These are phyloP conservation scores for Wolfiporia cocos DNA, from an alignment of 1,284 basidiomycete genomes.

Conservation along the genomic window DNA sequence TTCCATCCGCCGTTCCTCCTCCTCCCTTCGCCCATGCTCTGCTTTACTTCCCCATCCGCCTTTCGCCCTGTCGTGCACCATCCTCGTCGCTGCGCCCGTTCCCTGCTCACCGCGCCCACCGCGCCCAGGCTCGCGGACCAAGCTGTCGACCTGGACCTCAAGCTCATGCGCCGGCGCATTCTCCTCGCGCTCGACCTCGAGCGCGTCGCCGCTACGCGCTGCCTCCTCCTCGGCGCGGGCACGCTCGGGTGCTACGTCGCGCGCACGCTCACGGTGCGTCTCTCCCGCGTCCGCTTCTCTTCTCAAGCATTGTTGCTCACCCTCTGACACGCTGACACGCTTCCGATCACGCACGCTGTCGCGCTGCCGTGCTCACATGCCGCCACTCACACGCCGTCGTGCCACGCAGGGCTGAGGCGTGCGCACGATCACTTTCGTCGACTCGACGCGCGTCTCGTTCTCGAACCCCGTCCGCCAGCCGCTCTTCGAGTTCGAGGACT, in stretches of 20 bases:
- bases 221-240: constrained; percentile 89
- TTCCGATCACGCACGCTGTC: too few species aligned
- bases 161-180: constrained; percentile 97
- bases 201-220: constrained; percentile 74
- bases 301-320: too few species aligned
- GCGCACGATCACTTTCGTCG: constrained; percentile 88
- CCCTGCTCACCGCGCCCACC: too few species aligned
- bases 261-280: constrained; percentile 75
- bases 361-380: too few species aligned
- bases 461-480: constrained; percentile 98
- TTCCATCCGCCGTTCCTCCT: too few species aligned
- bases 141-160: constrained; percentile 94
- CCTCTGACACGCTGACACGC: neutral
- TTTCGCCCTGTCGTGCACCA: too few species aligned
- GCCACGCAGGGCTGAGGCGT: constrained; percentile 87
- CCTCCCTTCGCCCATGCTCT: too few species aligned
- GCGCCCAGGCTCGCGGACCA: constrained; percentile 93
- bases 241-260: constrained; percentile 97
- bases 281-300: neutral
- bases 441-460: constrained; percentile 88
- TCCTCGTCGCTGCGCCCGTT: too few species aligned
- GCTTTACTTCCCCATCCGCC: too few species aligned
- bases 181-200: constrained; percentile 88
- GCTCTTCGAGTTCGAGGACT: constrained; percentile 92
- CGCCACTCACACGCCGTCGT: too few species aligned